A percentile compares a stretch with the other conserved stretches of the same genome.
Conservation (phyloP, 2,329 filamentous ascomycete species). For the Claviceps humidiphila region DNA sequence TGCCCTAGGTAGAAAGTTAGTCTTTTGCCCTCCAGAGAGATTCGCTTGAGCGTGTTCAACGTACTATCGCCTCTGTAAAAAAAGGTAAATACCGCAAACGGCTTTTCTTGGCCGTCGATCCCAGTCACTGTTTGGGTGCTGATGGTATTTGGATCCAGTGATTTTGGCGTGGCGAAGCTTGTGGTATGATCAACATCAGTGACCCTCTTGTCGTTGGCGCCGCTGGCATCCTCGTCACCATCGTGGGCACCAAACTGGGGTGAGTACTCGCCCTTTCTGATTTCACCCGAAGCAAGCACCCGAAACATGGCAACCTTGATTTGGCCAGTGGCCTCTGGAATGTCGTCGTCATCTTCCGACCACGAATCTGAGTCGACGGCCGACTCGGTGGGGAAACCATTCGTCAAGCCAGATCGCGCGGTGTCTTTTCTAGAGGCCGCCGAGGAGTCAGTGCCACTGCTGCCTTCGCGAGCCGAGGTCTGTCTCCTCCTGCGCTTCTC, state of each 20-base stretch:
- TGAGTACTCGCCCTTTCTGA: conserved; percentile 95
- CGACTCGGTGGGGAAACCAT: conserved; percentile 59
- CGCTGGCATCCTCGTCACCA: conserved; percentile 61
- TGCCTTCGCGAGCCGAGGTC: conserved; percentile 31
- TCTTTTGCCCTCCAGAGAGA: not conserved
- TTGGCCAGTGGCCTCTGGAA: conserved; percentile 87
- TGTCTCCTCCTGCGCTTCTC: conserved; percentile 54
- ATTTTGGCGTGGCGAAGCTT: conserved; percentile 93
- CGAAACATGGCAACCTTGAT: conserved; percentile 97
- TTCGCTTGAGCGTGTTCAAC: conserved; percentile 22
- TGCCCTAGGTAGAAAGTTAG: conserved; percentile 48
- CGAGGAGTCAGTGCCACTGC: conserved; percentile 20
- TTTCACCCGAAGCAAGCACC: conserved; percentile 87
- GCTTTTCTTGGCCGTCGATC: conserved; percentile 89
- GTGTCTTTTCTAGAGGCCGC: conserved; percentile 37
- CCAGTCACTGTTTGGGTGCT: conserved; percentile 98
- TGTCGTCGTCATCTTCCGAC: conserved; percentile 72
- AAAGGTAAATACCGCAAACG: conserved; percentile 94
- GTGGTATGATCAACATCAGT: conserved; percentile 92
- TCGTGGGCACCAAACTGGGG: conserved; percentile 96
- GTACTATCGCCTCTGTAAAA: conserved; percentile 91
- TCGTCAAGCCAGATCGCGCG: conserved; percentile 69
- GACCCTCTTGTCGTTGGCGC: conserved; percentile 48
- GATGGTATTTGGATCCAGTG: conserved; percentile 89
- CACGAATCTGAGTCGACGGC: conserved; percentile 57